phyloP scores from a whole-genome alignment of 306 rosid species.

The Echinosophora koreensis region DNA sequence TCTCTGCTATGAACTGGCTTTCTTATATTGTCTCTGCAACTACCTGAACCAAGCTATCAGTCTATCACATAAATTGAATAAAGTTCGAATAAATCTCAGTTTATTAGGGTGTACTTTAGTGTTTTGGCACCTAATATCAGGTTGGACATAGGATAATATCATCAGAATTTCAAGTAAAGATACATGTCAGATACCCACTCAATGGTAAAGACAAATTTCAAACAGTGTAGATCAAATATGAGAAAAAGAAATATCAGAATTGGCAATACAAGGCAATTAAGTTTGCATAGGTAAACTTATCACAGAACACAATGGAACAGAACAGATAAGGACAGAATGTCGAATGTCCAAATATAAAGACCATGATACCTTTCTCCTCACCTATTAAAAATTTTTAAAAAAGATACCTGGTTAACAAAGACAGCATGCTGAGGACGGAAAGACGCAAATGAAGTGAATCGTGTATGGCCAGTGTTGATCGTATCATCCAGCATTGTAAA shows the following conservation, averaged over 20 bases:
- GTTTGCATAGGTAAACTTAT: slow-evolving; percentile 28
- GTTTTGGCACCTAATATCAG: slow-evolving; percentile 4
- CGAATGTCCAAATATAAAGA: not conserved
- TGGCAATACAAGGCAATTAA: not conserved
- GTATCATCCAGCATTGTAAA: slow-evolving; percentile 51
- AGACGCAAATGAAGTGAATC: slow-evolving; percentile 47
- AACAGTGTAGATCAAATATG: not conserved
- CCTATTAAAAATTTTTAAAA: slow-evolving; percentile 14
- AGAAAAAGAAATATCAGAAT: slow-evolving; percentile 28
- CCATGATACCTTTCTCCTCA: slow-evolving; percentile 9
- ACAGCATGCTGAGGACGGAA: slow-evolving; percentile 54
- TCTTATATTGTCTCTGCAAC: slow-evolving; percentile 1
- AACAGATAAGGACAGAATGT: slow-evolving; percentile 19
- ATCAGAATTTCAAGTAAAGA: slow-evolving; percentile 1
- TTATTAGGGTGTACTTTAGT: not conserved
- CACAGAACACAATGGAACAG: slow-evolving; percentile 4
- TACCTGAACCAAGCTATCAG: not conserved
- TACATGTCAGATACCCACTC: not conserved
- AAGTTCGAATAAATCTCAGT: not conserved
- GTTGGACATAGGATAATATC: not conserved
- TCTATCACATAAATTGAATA: not conserved
- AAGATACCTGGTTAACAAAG: slow-evolving; percentile 70
- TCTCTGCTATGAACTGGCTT: not conserved
- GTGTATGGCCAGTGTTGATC: slow-evolving; percentile 38
- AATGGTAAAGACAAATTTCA: not conserved